Evolutionary conservation across 208 protist genomes (phyloP), one percentile per base, ranked within the genome.

Genomic region (Leishmania turanica): DNA sequence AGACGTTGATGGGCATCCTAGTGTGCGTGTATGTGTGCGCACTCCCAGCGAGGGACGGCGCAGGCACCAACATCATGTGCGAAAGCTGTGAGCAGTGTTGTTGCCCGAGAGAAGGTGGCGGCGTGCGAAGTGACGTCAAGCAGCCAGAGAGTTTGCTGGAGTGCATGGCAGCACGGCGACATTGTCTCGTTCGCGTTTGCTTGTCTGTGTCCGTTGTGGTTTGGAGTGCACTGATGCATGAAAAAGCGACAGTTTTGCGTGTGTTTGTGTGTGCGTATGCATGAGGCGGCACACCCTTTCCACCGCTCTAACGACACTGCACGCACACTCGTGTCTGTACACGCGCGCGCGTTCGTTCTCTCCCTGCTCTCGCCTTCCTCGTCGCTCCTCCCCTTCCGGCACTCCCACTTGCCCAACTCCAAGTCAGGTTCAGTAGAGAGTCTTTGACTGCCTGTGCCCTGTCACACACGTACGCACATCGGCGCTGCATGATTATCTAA

Each of bases 361-460:
- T 31, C n/a, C 60, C n/a, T 65, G n/a, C 49, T 77, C 54, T 53
- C 51, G 66, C 69, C 47, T 53, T 9, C 69, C 47, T 74, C 69
- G 47, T 53, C 71, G 42, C 45, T 31, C 15, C 47, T 74, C 31
- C 27, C 27, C 31, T 21, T 72, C 17, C 51, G 45, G 27, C 34
- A 81, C 31, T 54, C 31, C 51, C 58, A 31, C 70, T 78, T 74
- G 19, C 13, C 58, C n/a, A 4, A 7, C 60, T 13, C 65, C 24
- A 49, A 51, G 45, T 31, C 68, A 42, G 27, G 24, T 17, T 34
- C 37, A 34, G 15, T 17, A 31, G 7, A 9, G 37, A 51, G 68
- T 15, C 42, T 31, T 34, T 45, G 40, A 15, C 49, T 51, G 49
- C 1, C 49, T 51, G 9, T 8, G 49, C 49, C 49, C 11, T 13